Conservation (phyloP, 257 asterid genomes). For the Ballota nigra region DNA sequence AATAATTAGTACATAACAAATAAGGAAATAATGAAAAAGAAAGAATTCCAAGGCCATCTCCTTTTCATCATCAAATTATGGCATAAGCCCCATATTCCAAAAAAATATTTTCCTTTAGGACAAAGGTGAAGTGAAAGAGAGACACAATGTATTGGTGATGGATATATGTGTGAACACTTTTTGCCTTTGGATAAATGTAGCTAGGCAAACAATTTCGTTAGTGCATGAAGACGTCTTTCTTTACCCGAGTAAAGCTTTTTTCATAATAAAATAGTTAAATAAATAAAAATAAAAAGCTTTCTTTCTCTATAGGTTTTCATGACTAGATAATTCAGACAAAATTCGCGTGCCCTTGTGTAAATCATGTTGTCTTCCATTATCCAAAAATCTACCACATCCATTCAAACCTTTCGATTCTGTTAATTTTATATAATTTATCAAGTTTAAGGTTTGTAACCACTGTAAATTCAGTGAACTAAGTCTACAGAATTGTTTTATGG, state of each 20-base stretch:
- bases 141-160: conserved; percentile 26
- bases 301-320: conserved; percentile 21
- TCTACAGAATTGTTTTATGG: too few species aligned
- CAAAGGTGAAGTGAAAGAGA: conserved; percentile 12
- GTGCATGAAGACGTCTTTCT: conserved; percentile 23
- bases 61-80: conserved; percentile 21
- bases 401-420: not conserved
- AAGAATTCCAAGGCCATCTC: not conserved
- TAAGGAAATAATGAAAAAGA: conserved; percentile 1
- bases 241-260: not conserved
- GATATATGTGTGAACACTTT: conserved; percentile 3
- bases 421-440: not conserved
- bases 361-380: conserved; percentile 67
- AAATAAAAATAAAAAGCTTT: not conserved
- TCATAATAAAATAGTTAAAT: conserved; percentile 18
- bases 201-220: conserved; percentile 31
- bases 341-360: conserved; percentile 46
- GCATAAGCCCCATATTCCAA: conserved; percentile 24
- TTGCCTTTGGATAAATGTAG: conserved; percentile 28
- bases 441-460: too few species aligned
- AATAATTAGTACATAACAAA: conserved; percentile 14
- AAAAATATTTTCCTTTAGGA: conserved; percentile 13
- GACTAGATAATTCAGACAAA: conserved; percentile 28
- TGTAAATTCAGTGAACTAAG: too few species aligned
- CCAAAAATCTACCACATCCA: not conserved